Conservation (phyloP, 257 asterid species). For the Solanum chilense region DNA sequence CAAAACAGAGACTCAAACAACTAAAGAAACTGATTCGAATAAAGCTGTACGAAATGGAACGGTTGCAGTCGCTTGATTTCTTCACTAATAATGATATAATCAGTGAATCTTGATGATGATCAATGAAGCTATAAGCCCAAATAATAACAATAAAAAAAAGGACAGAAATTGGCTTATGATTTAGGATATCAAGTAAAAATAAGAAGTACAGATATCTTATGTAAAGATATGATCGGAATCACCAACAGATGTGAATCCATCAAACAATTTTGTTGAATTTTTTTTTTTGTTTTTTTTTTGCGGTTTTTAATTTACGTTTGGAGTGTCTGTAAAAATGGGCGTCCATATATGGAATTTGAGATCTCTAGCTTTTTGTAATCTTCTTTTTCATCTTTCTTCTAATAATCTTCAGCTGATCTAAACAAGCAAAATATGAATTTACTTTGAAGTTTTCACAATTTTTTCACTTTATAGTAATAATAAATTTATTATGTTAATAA, state of each 20-base stretch:
- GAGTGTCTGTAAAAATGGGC: neutral
- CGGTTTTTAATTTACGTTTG: neutral
- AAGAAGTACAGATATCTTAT: neutral
- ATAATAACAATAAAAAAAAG: neutral
- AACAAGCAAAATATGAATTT: neutral
- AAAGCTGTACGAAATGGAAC: slow-evolving; percentile 53
- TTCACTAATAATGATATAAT: neutral
- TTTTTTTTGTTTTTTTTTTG: neutral
- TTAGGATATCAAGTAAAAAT: neutral
- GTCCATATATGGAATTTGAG: slow-evolving; percentile 5
- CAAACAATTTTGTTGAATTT: neutral
- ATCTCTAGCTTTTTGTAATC: slow-evolving; percentile 22
- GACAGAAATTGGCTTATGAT: neutral
- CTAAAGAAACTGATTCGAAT: slow-evolving; percentile 41
- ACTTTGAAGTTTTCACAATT: too few species aligned
- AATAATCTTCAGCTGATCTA: neutral
- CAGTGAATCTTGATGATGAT: neutral
- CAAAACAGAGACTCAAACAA: slow-evolving; percentile 14
- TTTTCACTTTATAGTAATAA: too few species aligned
- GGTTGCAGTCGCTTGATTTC: slow-evolving; percentile 52
- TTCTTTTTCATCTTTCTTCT: neutral
- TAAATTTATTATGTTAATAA: too few species aligned
- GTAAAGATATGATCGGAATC: neutral
- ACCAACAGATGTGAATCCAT: neutral
- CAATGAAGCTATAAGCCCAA: neutral